These are phyloP conservation scores for Diaporthe citri DNA, from an alignment of 2,329 filamentous ascomycete species.

Conservation along the genomic window DNA sequence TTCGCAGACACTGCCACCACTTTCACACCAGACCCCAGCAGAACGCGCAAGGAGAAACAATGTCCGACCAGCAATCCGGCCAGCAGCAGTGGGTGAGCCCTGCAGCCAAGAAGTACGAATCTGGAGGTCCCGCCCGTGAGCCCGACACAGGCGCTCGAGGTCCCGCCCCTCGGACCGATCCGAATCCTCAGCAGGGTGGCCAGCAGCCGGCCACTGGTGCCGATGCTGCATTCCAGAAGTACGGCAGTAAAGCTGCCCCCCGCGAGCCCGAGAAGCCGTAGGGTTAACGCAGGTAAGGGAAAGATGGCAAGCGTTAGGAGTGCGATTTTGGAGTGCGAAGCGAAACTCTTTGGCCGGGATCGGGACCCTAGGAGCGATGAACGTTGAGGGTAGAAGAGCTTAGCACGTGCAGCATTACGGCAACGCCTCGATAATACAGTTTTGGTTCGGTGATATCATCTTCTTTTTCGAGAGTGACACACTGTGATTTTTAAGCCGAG, in stretches of 20 bases:
- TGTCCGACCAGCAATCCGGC: background rate
- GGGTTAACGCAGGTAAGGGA: background rate
- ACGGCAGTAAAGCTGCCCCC: background rate
- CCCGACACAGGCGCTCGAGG: background rate
- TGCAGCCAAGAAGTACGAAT: background rate
- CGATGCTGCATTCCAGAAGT: background rate
- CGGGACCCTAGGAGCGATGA: background rate
- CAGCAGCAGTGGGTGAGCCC: too few relatives aligned
- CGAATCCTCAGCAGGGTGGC: background rate
- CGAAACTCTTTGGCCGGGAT: background rate
- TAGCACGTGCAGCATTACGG: background rate
- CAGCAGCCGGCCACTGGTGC: background rate
- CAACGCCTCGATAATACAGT: background rate
- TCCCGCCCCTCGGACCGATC: background rate
- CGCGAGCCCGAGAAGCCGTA: too few relatives aligned
- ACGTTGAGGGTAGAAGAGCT: background rate
- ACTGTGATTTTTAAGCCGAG: background rate
- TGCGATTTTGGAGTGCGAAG: background rate
- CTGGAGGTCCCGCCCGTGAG: background rate
- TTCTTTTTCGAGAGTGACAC: background rate
- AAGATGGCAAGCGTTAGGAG: background rate
- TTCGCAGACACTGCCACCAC: background rate
- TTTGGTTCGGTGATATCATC: background rate
- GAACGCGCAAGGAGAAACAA: background rate
- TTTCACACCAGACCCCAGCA: background rate